Evolutionary conservation across 1,284 basidiomycete species (phyloP), one percentile per base, ranked within the genome.

Genomic region (Ustilago esculenta): DNA sequence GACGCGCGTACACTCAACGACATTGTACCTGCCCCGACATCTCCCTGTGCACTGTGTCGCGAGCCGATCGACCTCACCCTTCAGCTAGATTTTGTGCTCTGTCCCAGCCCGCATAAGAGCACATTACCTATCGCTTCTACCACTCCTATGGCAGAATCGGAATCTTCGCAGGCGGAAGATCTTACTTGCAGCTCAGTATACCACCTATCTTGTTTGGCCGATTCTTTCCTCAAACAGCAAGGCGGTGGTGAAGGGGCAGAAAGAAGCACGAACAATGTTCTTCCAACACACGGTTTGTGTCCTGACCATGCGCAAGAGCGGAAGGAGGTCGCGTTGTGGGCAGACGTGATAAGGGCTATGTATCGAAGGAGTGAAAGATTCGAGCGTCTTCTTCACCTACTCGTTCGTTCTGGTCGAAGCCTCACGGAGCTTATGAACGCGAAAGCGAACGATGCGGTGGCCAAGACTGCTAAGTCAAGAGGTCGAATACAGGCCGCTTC

Each of bases 191-290:
- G 72, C 1, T 83, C 86, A 5, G 80, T 88, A 3, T 86, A 88
- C 2, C 92, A 94, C 80, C 83, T 93, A 0, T 68, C 77, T 0
- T 94, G 92, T 75, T 86, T 94, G 7, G 86, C 90, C 2, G 45
- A 82, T 5, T 77, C 84, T 18, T 91, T 91, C 77, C 84, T 89
- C 1, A n/a, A 55, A 27, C 55, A 64, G 30, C 41, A 20, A 7
- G 25, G 14, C 24, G 42, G 17, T 0, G 64, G 10, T 39, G 67
- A 17, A 40, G 37, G 14, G 2, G 27, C 18, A 0, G 15, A 21
- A 17, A 44, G 53, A 12, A 46, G 50, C 37, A 42, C 12, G 2
- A 65, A 45, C 14, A 58, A 50, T 18, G 44, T 76, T 0, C 63
- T 77, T 1, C 75, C 75, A 2, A 66, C 59, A 11, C 56, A 68